Evolutionary conservation across 768 basidiomycete genomes (phyloP).

Genomic region (Agaricus blazei): DNA sequence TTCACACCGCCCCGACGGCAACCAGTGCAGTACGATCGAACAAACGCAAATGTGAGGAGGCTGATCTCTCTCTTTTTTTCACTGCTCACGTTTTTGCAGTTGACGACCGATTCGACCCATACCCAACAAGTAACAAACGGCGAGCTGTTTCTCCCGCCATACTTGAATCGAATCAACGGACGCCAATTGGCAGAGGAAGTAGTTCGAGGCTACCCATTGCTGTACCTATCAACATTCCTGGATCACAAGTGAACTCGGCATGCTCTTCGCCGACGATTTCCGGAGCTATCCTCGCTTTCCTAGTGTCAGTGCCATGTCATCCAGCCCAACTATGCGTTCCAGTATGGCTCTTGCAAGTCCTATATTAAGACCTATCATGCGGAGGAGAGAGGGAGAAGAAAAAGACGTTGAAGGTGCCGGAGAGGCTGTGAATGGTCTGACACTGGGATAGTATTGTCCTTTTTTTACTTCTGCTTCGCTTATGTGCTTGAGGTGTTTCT

Average conservation of each 20-base stretch:
- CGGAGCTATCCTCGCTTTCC: constrained; percentile 42
- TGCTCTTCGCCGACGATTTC: constrained; percentile 71
- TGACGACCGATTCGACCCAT: constrained; percentile 84
- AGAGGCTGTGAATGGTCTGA: constrained; percentile 68
- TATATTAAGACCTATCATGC: constrained; percentile 62
- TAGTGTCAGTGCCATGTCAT: constrained; percentile 48
- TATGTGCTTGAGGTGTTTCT: not conserved
- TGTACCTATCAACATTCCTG: constrained; percentile 60
- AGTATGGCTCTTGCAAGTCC: constrained; percentile 70
- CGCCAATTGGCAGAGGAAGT: constrained; percentile 45
- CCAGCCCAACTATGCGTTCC: constrained; percentile 71
- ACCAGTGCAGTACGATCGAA: constrained; percentile 72
- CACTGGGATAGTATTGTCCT: constrained; percentile 28
- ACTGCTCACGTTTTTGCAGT: constrained; percentile 34
- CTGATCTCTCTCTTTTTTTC: not conserved
- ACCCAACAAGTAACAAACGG: constrained; percentile 71
- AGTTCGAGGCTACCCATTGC: constrained; percentile 54
- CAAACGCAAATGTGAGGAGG: constrained; percentile 69
- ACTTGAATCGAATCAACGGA: constrained; percentile 54
- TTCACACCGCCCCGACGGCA: constrained; percentile 75
- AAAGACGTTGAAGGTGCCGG: constrained; percentile 75
- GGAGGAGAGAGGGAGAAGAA: constrained; percentile 57
- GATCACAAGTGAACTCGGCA: constrained; percentile 53
- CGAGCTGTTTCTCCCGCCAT: constrained; percentile 75
- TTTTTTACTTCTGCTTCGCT: not conserved